Base-by-base conservation (phyloP, 441 rosid genomes). In the Jatropha podagrica region DNA sequence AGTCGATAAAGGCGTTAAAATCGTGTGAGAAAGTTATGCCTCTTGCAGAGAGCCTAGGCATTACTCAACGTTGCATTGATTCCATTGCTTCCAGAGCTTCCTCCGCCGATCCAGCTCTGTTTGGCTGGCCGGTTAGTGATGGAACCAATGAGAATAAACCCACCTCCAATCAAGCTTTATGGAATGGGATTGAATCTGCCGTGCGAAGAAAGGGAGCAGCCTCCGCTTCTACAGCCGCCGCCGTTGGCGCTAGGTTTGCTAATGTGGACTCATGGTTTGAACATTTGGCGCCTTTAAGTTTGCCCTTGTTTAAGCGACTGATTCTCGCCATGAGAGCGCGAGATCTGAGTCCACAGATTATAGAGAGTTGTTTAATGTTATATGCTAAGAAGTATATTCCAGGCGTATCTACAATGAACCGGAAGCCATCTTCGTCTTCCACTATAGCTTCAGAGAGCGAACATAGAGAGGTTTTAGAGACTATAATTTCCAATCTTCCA, bases 121-220 rank as follows among this genome's bases (percentile, higher is more conserved):
- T 93, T 64, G 99, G 98, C 17, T 95, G 99, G 99, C 99, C 99
- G 0, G 96, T 95, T 3, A 81, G 69, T 42, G 92, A 84, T 12
- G 86, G 76, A 51, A 51, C 71, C 4, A 18, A 51, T 65, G 80
- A 27, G 49, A 71, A 48, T 61, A 67, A 14, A 48, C 26, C 72
- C 12, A 65, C 61, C 32, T 74, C 85, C 61, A 82, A 76, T 61
- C 85, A 80, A 69, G 81, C 82, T 5, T 69, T 84, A 56, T 88
- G 95, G 92, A 87, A 90, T 56, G 92, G 90, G 9, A 82, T 89
- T 80, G 98, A 92, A 83, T 90, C 89, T 41, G 96, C 91, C 48
- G 89, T 91, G 46, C 81, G 94, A 41, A 86, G 98, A 90, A 96
- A 91, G n/a, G 95, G 93, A 80, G 89, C 87, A 4, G 68, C 52